Percentiles rank a stretch among this genome's conserved stretches.
Conservation (phyloP, 75 land plant species). For the Selaginella tamariscina region DNA sequence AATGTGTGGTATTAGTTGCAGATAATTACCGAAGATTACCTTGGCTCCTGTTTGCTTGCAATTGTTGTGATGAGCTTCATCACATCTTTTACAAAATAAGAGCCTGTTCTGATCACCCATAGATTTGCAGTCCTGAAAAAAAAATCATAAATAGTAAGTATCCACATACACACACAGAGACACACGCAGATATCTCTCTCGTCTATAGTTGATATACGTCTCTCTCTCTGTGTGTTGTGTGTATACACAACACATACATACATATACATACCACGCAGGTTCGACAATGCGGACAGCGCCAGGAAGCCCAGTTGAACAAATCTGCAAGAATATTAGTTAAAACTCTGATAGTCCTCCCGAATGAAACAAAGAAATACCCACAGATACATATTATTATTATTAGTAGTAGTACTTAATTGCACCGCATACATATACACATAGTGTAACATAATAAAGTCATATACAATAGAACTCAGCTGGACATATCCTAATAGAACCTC, state of each 20-base stretch:
- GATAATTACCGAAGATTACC: slow-evolving; percentile 23
- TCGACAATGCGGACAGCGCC: slow-evolving; percentile 82
- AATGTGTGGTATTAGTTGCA: not conserved
- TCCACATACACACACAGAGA: not conserved
- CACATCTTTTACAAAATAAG: slow-evolving; percentile 96
- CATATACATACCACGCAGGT: slow-evolving; percentile 64
- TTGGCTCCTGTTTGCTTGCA: slow-evolving; percentile 95
- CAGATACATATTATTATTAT: too few relatives aligned
- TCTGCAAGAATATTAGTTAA: slow-evolving; percentile 34
- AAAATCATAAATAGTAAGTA: not conserved
- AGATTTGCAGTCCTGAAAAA: slow-evolving; percentile 58
- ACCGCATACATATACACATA: too few relatives aligned
- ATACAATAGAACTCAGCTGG: too few relatives aligned
- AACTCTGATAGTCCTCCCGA: not conserved
- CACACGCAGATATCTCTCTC: not conserved
- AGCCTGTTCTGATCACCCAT: slow-evolving; percentile 91
- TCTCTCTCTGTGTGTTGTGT: not conserved
- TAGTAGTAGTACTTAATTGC: too few relatives aligned
- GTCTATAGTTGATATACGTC: not conserved
- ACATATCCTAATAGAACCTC: not conserved
- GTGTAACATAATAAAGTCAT: too few relatives aligned
- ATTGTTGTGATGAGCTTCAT: slow-evolving; percentile 76
- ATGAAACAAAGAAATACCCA: too few relatives aligned
- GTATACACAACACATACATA: not conserved
- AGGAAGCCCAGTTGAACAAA: slow-evolving; percentile 93